phyloP scores from a whole-genome alignment of 2,329 filamentous ascomycete species.

The Aureobasidium sp. region DNA sequence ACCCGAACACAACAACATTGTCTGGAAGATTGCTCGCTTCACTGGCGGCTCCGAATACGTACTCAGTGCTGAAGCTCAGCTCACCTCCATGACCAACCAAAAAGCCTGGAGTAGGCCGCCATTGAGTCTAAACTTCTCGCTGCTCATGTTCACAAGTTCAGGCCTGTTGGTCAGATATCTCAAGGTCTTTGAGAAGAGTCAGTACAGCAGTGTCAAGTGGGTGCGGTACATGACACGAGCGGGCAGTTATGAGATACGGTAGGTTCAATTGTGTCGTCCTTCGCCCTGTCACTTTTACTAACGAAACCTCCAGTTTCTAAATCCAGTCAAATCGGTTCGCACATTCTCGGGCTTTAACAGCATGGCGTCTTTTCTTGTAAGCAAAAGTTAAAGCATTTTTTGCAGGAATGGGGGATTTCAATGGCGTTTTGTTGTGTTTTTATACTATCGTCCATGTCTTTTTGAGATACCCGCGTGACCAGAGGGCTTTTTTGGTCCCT shows the following conservation, averaged over 20 bases:
- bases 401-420: neutral
- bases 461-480: constrained; percentile 11
- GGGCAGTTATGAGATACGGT: constrained; percentile 95
- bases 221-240: constrained; percentile 98
- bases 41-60: constrained; percentile 97
- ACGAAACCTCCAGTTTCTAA: neutral
- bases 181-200: constrained; percentile 99
- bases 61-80: constrained; percentile 80
- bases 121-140: constrained; percentile 79
- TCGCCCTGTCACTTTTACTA: neutral
- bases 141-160: constrained; percentile 97
- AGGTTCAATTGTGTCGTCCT: constrained; percentile 17
- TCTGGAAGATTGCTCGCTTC: constrained; percentile 99
- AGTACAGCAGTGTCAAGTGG: constrained; percentile 98
- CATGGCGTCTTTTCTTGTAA: constrained; percentile 3
- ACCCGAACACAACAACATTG: constrained; percentile 92
- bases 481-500: neutral
- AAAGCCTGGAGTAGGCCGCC: constrained; percentile 94
- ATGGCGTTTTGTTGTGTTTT: constrained; percentile 4
- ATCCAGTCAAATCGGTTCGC: too few species aligned
- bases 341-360: too few species aligned
- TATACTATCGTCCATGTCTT: neutral
- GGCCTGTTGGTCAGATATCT: constrained; percentile 87
- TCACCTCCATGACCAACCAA: constrained; percentile 97
- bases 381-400: neutral